Evolutionary conservation across 441 rosid species (phyloP), one percentile per base, ranked within the genome.

Genomic region (Viola pubescens): DNA sequence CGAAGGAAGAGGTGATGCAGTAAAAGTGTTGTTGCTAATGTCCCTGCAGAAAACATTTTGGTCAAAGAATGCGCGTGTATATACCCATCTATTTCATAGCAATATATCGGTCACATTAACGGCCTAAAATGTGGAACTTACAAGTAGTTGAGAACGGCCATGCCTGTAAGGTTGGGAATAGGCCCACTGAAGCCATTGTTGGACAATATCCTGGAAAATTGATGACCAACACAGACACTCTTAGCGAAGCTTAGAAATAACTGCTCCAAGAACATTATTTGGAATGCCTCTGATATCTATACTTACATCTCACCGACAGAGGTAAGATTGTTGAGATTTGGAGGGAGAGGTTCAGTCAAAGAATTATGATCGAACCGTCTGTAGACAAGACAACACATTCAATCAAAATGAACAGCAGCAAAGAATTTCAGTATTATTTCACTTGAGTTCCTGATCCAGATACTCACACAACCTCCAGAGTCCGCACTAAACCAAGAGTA

Each of bases 291-390:
- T 51, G 40, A 13, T 43, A 45, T 50, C 4, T 55, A 3, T 48
- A 52, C 97, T 84, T 81, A 92, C 97, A 94, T 61, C 58, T 80
- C 88, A 0, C 38, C 19, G 59, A 86, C 74, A 37, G 0, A 10
- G 8, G 78, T 70, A 63, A 83, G 95, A 68, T 77, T 77, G 75
- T 65, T 79, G 65, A 90, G 67, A 65, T 58, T 79, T 49, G 60
- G 41, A 50, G 97, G 94, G 52, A 85, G 74, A 55, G 52, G 6
- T 37, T 86, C 90, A 11, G 2, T 64, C 9, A 90, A 62, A 44
- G 12, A 58, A 61, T 94, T 94, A 73, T 79, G 62, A 57, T 88
- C 96, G 46, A 94, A 71, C 37, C 95, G 87, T 37, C 97, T 94
- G 80, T 34, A 63, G 52, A 26, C 62, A 49, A 64, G 58, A 65